Conservation (phyloP, 2,329 filamentous ascomycete genomes). For the Fusarium circinatum region DNA sequence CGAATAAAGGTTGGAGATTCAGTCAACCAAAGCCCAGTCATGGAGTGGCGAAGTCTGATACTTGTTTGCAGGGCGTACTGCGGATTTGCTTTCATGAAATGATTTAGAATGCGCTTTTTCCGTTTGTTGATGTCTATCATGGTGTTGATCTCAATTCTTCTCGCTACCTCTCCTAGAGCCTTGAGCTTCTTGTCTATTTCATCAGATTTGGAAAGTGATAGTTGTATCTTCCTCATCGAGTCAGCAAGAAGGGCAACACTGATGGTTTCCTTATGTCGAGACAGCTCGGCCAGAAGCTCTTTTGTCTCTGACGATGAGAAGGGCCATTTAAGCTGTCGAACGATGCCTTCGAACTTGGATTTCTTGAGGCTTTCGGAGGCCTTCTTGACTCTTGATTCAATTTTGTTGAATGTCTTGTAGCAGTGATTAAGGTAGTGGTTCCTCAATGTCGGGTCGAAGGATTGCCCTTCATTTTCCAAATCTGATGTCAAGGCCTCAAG, state of each 20-base stretch:
- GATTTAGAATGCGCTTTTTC: background rate
- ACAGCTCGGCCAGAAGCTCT: slow-evolving; percentile 11
- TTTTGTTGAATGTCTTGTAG: background rate
- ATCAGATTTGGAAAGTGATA: background rate
- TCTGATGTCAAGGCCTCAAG: background rate
- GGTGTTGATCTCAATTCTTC: slow-evolving; percentile 19
- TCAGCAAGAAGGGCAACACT: slow-evolving; percentile 11
- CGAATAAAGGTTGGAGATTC: background rate
- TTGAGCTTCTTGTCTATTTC: background rate
- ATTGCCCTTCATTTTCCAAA: background rate
- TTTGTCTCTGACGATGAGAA: slow-evolving; percentile 17
- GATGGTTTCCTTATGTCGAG: slow-evolving; percentile 21
- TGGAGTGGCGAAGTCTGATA: slow-evolving; percentile 6
- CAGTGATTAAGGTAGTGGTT: background rate
- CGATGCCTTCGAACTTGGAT: background rate
- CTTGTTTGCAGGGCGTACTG: background rate
- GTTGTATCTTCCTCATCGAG: slow-evolving; percentile 5
- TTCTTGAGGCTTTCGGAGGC: background rate
- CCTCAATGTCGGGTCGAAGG: background rate
- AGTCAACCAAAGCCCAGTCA: slow-evolving; percentile 14
- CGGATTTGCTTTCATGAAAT: slow-evolving; percentile 7
- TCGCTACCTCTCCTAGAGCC: background rate
- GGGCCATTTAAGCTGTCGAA: slow-evolving; percentile 23
- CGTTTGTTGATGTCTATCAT: background rate
- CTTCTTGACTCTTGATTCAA: background rate